These are phyloP conservation scores for Entomophthora muscae DNA, from an alignment of 371 early-diverging fungal genomes.

Conservation along the genomic window DNA sequence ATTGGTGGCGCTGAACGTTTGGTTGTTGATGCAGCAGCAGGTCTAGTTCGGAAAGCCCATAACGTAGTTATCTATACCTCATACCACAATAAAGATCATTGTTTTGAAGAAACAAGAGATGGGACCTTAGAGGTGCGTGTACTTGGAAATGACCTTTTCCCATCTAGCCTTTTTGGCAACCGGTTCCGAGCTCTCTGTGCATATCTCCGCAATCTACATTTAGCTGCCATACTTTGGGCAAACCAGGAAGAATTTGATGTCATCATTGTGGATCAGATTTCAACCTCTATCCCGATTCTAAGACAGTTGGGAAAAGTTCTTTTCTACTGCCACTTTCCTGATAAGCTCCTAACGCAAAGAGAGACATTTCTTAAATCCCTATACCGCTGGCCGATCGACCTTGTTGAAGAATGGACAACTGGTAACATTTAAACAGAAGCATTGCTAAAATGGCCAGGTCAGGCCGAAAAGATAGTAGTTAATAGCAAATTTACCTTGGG, in stretches of 20 bases:
- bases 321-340: constrained; percentile 96
- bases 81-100: constrained; percentile 73
- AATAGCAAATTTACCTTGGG: constrained; percentile 78
- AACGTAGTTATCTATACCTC: constrained; percentile 67
- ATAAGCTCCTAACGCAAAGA: constrained; percentile 56
- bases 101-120: constrained; percentile 82
- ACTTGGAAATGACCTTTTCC: constrained; percentile 41
- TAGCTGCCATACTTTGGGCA: constrained; percentile 31
- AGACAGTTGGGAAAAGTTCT: constrained; percentile 48
- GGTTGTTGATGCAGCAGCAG: constrained; percentile 85
- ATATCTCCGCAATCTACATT: constrained; percentile 48
- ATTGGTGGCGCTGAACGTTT: constrained; percentile 91
- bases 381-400: constrained; percentile 71
- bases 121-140: constrained; percentile 48
- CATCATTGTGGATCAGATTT: constrained; percentile 81
- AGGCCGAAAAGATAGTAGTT: constrained; percentile 75
- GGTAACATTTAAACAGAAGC: constrained; percentile 17
- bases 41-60: constrained; percentile 63
- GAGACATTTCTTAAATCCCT: constrained; percentile 38
- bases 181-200: constrained; percentile 66
- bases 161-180: constrained; percentile 46
- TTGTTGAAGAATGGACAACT: constrained; percentile 70
- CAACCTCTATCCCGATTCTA: constrained; percentile 64
- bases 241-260: constrained; percentile 41
- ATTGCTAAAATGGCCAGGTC: constrained; percentile 20